phyloP scores from a whole-genome alignment of 1,139 yeast species.

The Suhomyces bribrorum region DNA sequence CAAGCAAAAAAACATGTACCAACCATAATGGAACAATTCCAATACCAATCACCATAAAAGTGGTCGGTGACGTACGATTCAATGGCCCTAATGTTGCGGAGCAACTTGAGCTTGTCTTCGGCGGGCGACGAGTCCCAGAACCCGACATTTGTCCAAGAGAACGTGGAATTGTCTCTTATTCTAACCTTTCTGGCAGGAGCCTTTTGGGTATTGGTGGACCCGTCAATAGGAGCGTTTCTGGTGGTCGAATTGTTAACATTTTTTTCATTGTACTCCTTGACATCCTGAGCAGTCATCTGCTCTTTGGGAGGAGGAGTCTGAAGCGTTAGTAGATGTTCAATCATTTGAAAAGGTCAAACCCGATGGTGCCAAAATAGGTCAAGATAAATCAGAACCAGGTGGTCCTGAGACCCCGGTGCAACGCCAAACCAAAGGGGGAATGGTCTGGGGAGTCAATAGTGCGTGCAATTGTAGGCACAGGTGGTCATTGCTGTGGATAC shows the following conservation, averaged over 20 bases:
- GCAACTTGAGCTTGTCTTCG: constrained; percentile 29
- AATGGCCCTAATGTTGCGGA: constrained; percentile 32
- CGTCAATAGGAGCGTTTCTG: constrained; percentile 28
- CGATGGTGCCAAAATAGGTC: too few species aligned
- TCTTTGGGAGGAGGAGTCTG: constrained; percentile 10
- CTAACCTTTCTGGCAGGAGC: constrained; percentile 21
- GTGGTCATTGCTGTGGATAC: too few species aligned
- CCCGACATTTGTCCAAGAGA: constrained; percentile 47
- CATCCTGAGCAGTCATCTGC: constrained; percentile 25
- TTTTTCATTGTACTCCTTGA: constrained; percentile 31
- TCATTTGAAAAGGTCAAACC: not conserved
- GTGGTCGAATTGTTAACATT: constrained; percentile 21
- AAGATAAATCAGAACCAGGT: too few species aligned
- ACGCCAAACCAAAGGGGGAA: too few species aligned
- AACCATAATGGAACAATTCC: constrained; percentile 61
- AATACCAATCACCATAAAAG: constrained; percentile 70
- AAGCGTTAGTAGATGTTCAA: not conserved
- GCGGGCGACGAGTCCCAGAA: constrained; percentile 32
- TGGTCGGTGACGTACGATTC: constrained; percentile 67
- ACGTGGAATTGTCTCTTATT: constrained; percentile 35
- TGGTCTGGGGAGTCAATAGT: too few species aligned
- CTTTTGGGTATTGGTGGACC: constrained; percentile 17
- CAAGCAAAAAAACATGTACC: constrained; percentile 77
- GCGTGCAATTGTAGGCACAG: too few species aligned
- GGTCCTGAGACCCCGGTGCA: too few species aligned